phyloP scores from a whole-genome alignment of 352 stramenopile species.

The Globisporangium emineosum region DNA sequence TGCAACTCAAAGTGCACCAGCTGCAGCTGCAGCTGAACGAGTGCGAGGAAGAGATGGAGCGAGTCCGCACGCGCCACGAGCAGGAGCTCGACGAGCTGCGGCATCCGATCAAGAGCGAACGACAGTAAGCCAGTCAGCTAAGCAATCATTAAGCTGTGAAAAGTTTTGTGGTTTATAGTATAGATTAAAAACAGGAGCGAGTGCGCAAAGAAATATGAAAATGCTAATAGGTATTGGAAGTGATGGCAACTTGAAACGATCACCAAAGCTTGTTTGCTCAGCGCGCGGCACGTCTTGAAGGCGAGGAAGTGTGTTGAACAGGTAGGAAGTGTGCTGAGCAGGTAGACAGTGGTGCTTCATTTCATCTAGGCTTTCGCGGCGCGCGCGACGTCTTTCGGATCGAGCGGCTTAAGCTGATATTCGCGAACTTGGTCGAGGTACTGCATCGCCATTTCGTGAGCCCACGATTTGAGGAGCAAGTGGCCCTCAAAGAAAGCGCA shows the following conservation, averaged over 20 bases:
- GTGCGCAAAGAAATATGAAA: constrained; percentile 1
- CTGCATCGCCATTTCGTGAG: constrained; percentile 43
- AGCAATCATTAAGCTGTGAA: neutral
- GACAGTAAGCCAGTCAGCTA: neutral
- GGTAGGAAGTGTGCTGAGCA: neutral
- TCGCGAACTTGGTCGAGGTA: constrained; percentile 59
- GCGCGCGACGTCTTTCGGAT: neutral
- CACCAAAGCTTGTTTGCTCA: neutral
- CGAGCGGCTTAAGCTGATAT: constrained; percentile 20
- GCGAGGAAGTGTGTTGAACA: too few species aligned
- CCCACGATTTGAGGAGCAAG: constrained; percentile 63
- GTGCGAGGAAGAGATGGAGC: constrained; percentile 82
- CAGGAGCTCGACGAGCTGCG: constrained; percentile 16
- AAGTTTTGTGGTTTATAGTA: constrained; percentile 1
- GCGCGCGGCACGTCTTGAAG: neutral
- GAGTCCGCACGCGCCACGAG: constrained; percentile 60
- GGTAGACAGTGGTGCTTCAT: too few species aligned
- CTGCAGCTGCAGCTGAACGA: constrained; percentile 67
- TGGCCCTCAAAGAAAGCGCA: constrained; percentile 76
- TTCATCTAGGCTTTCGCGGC: constrained; percentile 1
- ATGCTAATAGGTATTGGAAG: neutral
- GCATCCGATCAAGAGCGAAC: constrained; percentile 16
- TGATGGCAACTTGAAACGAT: neutral
- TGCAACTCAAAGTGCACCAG: constrained; percentile 59
- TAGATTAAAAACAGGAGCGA: neutral